Evolutionary conservation across 2,329 filamentous ascomycete species (phyloP), one percentile per base, ranked within the genome.

Genomic region (Penicillium sp.): DNA sequence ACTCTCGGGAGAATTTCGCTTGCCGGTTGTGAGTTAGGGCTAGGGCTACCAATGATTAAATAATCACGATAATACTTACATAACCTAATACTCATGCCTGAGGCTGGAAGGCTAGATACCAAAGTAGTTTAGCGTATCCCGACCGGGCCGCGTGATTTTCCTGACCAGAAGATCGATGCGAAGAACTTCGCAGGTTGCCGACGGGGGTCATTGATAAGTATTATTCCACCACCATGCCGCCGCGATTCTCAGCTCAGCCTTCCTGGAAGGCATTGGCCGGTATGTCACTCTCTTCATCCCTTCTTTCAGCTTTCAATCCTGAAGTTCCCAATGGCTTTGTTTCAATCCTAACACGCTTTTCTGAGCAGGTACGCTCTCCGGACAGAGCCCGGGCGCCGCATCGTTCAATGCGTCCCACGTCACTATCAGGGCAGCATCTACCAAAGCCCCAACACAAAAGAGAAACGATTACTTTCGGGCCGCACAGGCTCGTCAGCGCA

Each of bases 381-480:
- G 68, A 52, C 64, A 71, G 64, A 66, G 74, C 75, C 60, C 80
- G 80, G 60, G 80, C 78, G 66, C 79, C 80, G 68, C 69, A 19
- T 77, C 88, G 44, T 67, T 67, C 71, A 87, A 71, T 77, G 84
- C 75, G 41, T 73, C 70, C 53, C 73, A 72, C 47, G 68, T 67
- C 52, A 81, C 82, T 65, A 86, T 90, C 64, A 84, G 85, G 60
- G 88, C 89, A 49, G 85, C 87, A 22, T 85, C 86, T 39, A 77
- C 78, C 51, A 81, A 85, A 63, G 84, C 90, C 63, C 84, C 84
- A 76, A 86, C 86, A 72, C 83, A 84, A 58, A 82, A 84, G 61
- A 84, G 84, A 58, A 86, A 89, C 70, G 91, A 98, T 67, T 92
- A 92, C 0, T 97, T 96, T 72, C 82, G 88, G 58, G 85, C 89